These are phyloP conservation scores for Saprolegnia diclina DNA, from an alignment of 352 stramenopile genomes.

Conservation along the genomic window DNA sequence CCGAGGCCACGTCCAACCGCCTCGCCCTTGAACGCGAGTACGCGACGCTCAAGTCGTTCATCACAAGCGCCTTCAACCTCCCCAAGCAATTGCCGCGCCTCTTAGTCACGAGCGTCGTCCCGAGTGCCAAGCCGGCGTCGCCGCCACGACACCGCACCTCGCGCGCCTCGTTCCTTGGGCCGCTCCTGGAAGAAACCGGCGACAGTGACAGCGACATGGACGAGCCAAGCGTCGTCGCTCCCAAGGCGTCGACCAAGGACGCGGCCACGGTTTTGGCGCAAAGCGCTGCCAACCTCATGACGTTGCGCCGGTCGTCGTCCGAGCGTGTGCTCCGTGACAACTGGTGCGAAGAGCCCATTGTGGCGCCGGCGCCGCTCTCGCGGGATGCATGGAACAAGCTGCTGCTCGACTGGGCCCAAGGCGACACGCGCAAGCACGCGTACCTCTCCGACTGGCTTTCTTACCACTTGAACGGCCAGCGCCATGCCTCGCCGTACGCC, in stretches of 20 bases:
- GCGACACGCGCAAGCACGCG: slow-evolving; percentile 13
- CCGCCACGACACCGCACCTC: background rate
- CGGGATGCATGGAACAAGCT: slow-evolving; percentile 3
- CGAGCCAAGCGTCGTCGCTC: background rate
- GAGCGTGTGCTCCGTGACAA: background rate
- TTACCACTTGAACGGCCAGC: slow-evolving; percentile 6
- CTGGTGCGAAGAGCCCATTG: slow-evolving; percentile 11
- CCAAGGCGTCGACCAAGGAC: background rate
- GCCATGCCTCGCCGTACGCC: background rate
- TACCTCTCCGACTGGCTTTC: slow-evolving; percentile 20
- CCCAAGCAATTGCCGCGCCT: background rate
- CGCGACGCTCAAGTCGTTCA: slow-evolving; percentile 1
- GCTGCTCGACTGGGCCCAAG: slow-evolving; percentile 23
- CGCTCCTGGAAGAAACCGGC: background rate
- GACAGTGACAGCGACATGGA: background rate
- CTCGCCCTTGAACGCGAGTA: background rate
- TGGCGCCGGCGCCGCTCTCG: background rate
- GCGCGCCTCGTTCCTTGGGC: background rate
- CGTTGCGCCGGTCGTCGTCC: too few species aligned
- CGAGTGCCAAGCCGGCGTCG: background rate
- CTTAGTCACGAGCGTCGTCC: background rate
- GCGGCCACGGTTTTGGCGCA: background rate
- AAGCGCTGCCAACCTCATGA: background rate
- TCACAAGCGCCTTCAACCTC: background rate
- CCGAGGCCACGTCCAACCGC: background rate